Conservation (phyloP, 352 stramenopile genomes). For the Phytophthora sp. region DNA sequence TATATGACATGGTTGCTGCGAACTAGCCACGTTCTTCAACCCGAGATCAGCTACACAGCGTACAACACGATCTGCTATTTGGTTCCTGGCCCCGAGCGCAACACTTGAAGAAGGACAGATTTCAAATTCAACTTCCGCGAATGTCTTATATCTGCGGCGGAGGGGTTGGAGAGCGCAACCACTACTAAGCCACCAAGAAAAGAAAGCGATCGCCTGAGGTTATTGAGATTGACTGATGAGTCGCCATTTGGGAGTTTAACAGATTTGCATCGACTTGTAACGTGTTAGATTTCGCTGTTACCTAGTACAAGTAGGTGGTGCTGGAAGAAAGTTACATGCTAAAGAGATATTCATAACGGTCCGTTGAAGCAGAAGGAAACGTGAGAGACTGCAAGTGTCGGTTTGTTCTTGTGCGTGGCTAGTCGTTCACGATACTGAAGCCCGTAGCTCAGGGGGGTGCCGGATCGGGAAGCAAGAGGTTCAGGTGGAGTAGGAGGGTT, state of each 20-base stretch:
- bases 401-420: slow-evolving; percentile 77
- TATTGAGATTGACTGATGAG: slow-evolving; percentile 38
- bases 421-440: slow-evolving; percentile 82
- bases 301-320: background rate
- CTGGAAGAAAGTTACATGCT: background rate
- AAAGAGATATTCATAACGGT: slow-evolving; percentile 21
- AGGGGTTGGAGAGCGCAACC: background rate
- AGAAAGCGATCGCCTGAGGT: slow-evolving; percentile 26
- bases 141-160: slow-evolving; percentile 4
- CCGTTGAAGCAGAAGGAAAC: slow-evolving; percentile 72
- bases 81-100: slow-evolving; percentile 46
- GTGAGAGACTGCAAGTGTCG: slow-evolving; percentile 74
- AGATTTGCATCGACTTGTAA: slow-evolving; percentile 7
- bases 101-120: slow-evolving; percentile 31
- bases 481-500: slow-evolving; percentile 77
- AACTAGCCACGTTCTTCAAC: slow-evolving; percentile 56
- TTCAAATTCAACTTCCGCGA: slow-evolving; percentile 28
- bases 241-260: background rate
- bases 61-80: slow-evolving; percentile 83
- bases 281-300: slow-evolving; percentile 1
- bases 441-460: slow-evolving; percentile 70
- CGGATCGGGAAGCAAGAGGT: slow-evolving; percentile 46
- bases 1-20: slow-evolving; percentile 11
- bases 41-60: slow-evolving; percentile 78
- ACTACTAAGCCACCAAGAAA: slow-evolving; percentile 24